These are phyloP conservation scores for Scutellaria minor DNA, from an alignment of 257 asterid genomes.

Conservation along the genomic window DNA sequence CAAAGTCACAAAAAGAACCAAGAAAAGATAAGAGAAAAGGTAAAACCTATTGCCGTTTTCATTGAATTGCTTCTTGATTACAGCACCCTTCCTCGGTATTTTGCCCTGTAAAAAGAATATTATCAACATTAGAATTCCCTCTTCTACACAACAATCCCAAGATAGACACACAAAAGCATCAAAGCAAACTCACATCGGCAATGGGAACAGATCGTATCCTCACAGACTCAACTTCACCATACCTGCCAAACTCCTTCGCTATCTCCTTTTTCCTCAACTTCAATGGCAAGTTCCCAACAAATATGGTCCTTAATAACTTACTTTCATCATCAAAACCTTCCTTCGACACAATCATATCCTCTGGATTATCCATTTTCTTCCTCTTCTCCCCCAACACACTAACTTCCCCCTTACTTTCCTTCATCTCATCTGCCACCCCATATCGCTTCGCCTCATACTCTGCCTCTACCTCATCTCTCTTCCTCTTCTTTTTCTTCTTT, in stretches of 20 bases:
- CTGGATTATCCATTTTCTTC: constrained; percentile 81
- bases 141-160: background rate
- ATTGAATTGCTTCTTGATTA: constrained; percentile 70
- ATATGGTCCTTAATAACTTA: constrained; percentile 87
- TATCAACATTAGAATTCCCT: constrained; percentile 13
- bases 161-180: background rate
- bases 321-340: constrained; percentile 94
- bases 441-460: constrained; percentile 75
- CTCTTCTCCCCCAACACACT: constrained; percentile 78
- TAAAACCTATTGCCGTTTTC: constrained; percentile 81
- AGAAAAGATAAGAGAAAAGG: constrained; percentile 11
- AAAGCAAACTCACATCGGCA: constrained; percentile 67
- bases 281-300: constrained; percentile 87
- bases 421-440: constrained; percentile 44
- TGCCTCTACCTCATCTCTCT: constrained; percentile 88
- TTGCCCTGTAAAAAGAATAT: constrained; percentile 59
- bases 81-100: constrained; percentile 87
- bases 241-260: constrained; percentile 70
- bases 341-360: constrained; percentile 69
- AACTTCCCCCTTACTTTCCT: constrained; percentile 37
- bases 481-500: constrained; percentile 76
- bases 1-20: constrained; percentile 14
- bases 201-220: constrained; percentile 93
- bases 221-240: constrained; percentile 89
- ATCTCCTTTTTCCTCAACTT: constrained; percentile 81